Base-by-base conservation (phyloP, 2,329 filamentous ascomycete genomes). In the Westerdykella ornata region DNA sequence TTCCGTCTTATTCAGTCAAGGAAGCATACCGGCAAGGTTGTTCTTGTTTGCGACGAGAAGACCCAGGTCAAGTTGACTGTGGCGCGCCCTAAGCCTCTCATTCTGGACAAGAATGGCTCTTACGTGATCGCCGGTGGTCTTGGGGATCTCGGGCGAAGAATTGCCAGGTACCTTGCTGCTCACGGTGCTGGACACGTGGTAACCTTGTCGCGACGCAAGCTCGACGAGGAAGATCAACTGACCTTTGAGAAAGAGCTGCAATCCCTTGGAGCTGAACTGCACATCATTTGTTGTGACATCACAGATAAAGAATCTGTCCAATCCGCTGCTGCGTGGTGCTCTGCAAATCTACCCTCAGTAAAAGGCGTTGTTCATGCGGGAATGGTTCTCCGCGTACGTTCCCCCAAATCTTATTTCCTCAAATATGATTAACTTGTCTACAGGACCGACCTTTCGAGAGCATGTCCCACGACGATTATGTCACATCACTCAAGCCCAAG, bases 401-500 rank as follows among this genome's bases (percentile, higher is more conserved):
- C 33, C 33, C 22, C 20, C 9, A n/a, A 22, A 9, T 9, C 20
- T 22, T 5, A 22, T 22, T 22, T 22, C 20, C 20, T 22, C 20
- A 9, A 22, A 22, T 22, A 5, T 22, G 20, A 22, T 9, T 22
- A 22, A 22, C 5, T 22, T 22, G 5, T 22, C 20, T 9, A 5
- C 20, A 22, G 20, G 20, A 35, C 16, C 15, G 7, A 4, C 34
- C 15, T 34, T 14, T 41, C 8, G 13, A 16, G 19, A 13, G 3
- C 9, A 16, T 14, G 13, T 11, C 4, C 41, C 20, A 52, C 11
- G 31, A 48, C 8, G 52, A 54, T 33, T 41, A 55, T 29, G 42
- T 50, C 2, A 49, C 47, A 26, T 57, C 44, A 1, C 35, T 53
- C 5, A 20, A 30, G 1, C 45, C 55, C 5, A 70, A 70, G 39